Base-by-base conservation (phyloP, 1,139 yeast species). In the Suhomyces chickasaworum region DNA sequence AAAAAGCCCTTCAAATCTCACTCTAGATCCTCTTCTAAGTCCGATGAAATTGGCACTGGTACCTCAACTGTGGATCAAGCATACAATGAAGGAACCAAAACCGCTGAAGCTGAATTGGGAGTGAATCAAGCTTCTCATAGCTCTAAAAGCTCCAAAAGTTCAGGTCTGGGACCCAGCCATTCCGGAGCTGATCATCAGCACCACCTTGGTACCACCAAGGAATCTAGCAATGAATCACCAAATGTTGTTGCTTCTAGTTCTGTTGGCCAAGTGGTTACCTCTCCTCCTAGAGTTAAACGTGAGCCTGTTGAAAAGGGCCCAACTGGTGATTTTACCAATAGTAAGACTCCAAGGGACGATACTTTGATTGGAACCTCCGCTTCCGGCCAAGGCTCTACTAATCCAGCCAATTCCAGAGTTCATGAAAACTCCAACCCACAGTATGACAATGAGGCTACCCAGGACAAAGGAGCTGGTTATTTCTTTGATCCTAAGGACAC, bases 401-500 rank as follows among this genome's bases (percentile, higher is more conserved):
- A 39, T n/a, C n/a, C 30, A 15, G 16, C 18, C 25, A 12, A 25
- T 27, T 12, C 23, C n/a, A 17, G 37, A 2, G 32, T 49, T 25
- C 42, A 51, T 30, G 55, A 53, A 16, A 68, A 69, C 54, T 43
- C 51, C 15, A 44, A 57, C 22, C 70, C 71, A 7, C 47, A 45
- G 4, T 70, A 69, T 51, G 60, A 61, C 29, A 60, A 67, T 44
- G 70, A 64, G 27, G 70, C 75, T 17, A 48, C 49, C 33, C 57
- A 59, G 13, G 53, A 49, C 9, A 49, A 58, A 35, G 77, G 75
- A 17, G 50, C 60, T 6, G 76, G 77, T 3, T 56, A 56, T 40
- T 71, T 59, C 49, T 71, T 60, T 48, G 67, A 69, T 46, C 75
- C 76, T 8, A 63, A 54, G 51, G 74, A 69, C 50, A 67, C 74